phyloP scores from a whole-genome alignment of 2,329 filamentous ascomycete species.

The Colletotrichum sp. region DNA sequence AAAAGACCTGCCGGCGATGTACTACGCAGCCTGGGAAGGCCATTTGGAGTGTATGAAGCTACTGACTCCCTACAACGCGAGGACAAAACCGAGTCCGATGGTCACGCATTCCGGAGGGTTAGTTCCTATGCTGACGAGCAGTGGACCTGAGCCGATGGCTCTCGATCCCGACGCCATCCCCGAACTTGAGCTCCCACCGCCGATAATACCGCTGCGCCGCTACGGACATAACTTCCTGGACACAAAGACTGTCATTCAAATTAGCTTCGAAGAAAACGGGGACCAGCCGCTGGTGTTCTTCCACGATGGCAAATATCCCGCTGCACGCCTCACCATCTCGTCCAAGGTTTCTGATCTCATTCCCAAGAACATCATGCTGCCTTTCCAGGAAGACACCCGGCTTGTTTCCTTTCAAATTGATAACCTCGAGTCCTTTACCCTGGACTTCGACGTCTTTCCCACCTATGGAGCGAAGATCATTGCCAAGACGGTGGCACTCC shows the following conservation, averaged over 20 bases:
- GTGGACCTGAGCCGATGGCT: slow-evolving; percentile 63
- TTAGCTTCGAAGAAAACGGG: slow-evolving; percentile 81
- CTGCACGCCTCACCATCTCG: slow-evolving; percentile 92
- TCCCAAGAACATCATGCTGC: slow-evolving; percentile 92
- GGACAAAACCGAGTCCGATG: slow-evolving; percentile 47
- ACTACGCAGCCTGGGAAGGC: slow-evolving; percentile 98
- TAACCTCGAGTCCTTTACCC: slow-evolving; percentile 87
- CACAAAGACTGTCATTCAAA: slow-evolving; percentile 94
- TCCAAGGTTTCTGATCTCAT: slow-evolving; percentile 96
- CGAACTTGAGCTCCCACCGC: slow-evolving; percentile 87
- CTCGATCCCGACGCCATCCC: slow-evolving; percentile 89
- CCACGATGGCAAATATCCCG: slow-evolving; percentile 95
- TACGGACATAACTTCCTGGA: slow-evolving; percentile 99
- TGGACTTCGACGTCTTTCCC: slow-evolving; percentile 97
- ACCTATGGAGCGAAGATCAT: slow-evolving; percentile 98
- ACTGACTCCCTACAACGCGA: slow-evolving; percentile 66
- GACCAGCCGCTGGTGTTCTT: slow-evolving; percentile 90
- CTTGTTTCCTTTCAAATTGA: slow-evolving; percentile 96
- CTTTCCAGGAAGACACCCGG: slow-evolving; percentile 94
- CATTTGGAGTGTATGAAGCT: slow-evolving; percentile 94
- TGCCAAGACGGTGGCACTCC: slow-evolving; percentile 90
- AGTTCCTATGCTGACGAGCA: slow-evolving; percentile 51
- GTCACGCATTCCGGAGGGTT: slow-evolving; percentile 46
- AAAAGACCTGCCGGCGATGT: slow-evolving; percentile 92
- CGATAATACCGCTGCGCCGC: slow-evolving; percentile 90